Evolutionary conservation across 2,329 filamentous ascomycete species (phyloP), one percentile per base, ranked within the genome.

Genomic region (Talaromyces sp.): DNA sequence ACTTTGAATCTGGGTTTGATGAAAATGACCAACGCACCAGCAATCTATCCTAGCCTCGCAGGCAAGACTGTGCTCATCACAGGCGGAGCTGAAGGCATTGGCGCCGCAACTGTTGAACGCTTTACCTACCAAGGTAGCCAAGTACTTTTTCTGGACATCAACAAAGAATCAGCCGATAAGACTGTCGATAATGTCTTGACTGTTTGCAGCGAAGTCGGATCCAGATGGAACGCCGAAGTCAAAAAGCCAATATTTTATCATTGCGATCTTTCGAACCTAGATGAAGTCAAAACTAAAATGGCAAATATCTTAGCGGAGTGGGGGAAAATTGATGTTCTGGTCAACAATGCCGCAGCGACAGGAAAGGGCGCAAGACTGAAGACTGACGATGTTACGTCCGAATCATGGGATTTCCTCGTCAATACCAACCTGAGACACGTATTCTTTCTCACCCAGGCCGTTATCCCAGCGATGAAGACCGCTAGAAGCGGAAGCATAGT

Each of bases 41-140:
- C 61, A 13, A 57, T 59, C 17, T 64, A 64, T 6, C 60, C 61
- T 10, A 62, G 60, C 52, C 52, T 65, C 5, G 37, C 37, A 20
- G 55, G 51, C 50, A 60, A 58, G 30, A 71, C 64, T 2, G 74
- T 80, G 3, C 64, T 80, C 32, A 70, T 80, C 52, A 74, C 76
- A 0, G 78, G 78, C 32, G 78, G 75, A 2, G 77, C 77, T 29
- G 71, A 75, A 49, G 78, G 78, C 11, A 80, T 81, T 49, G 78
- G 78, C 16, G 60, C 60, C 7, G 58, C 32, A 1, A 70, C 73
- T 8, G 77, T 79, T 17, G 72, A 78, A 58, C 63, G 72, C 32
- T 80, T 80, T 58, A 72, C 72, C 48, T 62, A 67, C 2, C 77
- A 80, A 45, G 75, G 77, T n/a, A 69, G 71, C n/a, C 56, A 66